A percentile compares a stretch with the other conserved stretches of the same genome.
phyloP scores from a whole-genome alignment of 805 yeast genomes.

The Priceomyces medius region DNA sequence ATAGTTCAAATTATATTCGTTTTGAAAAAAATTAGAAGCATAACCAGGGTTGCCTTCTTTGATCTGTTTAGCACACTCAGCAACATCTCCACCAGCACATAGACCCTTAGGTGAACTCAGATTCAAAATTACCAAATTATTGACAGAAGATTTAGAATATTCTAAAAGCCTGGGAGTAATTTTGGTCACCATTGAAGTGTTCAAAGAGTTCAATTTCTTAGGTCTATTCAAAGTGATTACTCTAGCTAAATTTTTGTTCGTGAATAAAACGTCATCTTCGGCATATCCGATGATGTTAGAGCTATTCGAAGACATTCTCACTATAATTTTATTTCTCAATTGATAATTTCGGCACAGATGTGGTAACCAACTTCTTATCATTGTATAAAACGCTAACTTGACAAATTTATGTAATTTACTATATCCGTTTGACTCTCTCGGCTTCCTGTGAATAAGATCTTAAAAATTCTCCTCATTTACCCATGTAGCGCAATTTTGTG shows the following conservation, averaged over 20 bases:
- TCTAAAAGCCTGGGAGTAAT: conserved; percentile 74
- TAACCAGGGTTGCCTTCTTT: conserved; percentile 42
- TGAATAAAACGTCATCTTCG: conserved; percentile 60
- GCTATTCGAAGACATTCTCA: conserved; percentile 9
- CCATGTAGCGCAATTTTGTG: conserved; percentile 3
- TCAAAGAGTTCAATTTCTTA: conserved; percentile 80
- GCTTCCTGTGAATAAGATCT: conserved; percentile 8
- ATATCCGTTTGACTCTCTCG: not conserved
- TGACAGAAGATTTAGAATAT: conserved; percentile 65
- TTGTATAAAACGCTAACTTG: not conserved
- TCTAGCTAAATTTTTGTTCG: conserved; percentile 63
- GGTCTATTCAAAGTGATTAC: conserved; percentile 77
- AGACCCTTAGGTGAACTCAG: conserved; percentile 69
- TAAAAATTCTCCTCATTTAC: conserved; percentile 12
- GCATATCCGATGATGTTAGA: conserved; percentile 19
- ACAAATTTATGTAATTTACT: not conserved
- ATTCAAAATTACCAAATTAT: conserved; percentile 65
- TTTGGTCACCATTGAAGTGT: conserved; percentile 67
- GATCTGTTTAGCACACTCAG: conserved; percentile 68
- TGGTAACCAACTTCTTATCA: not conserved
- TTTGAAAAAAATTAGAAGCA: conserved; percentile 66
- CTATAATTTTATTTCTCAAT: not conserved
- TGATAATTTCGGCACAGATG: not conserved
- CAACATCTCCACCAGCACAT: conserved; percentile 97
- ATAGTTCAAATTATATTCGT: conserved; percentile 81